Conservation (phyloP, 208 protist genomes). For the Herpetomonas tarakana region DNA sequence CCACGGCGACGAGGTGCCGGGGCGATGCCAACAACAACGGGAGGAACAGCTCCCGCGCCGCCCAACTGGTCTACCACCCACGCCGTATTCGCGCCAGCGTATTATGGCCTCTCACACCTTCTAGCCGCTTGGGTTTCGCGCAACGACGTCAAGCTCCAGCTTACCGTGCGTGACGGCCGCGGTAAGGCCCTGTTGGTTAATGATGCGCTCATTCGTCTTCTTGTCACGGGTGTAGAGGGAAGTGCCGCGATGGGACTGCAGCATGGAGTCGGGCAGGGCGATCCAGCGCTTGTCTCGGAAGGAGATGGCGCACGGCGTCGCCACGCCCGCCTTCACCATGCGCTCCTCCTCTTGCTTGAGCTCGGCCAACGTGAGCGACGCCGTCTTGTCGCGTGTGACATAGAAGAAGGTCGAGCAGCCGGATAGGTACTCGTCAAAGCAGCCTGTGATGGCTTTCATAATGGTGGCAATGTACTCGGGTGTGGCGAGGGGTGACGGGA, state of each 20-base stretch:
- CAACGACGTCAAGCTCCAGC: slow-evolving; percentile 58
- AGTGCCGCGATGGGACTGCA: slow-evolving; percentile 14
- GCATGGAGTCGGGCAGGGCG: slow-evolving; percentile 33
- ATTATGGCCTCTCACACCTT: no score
- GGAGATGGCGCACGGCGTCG: slow-evolving; percentile 11
- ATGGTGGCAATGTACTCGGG: slow-evolving; percentile 12
- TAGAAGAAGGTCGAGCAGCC: slow-evolving; percentile 41
- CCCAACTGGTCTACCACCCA: not conserved
- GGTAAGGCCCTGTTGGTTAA: slow-evolving; percentile 28
- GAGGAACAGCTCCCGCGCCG: no score
- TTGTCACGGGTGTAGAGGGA: slow-evolving; percentile 37
- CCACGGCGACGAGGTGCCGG: no score
- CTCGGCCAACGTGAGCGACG: slow-evolving; percentile 16
- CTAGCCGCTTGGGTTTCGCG: no score
- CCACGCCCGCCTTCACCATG: not conserved
- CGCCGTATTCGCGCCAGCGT: no score
- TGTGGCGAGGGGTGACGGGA: not conserved
- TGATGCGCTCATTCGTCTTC: slow-evolving; percentile 19
- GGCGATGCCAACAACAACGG: no score
- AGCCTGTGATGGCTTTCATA: not conserved
- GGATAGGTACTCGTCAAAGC: slow-evolving; percentile 20
- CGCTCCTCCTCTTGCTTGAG: slow-evolving; percentile 6
- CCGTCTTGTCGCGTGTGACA: slow-evolving; percentile 23
- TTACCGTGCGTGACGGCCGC: slow-evolving; percentile 28
- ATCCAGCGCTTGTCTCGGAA: slow-evolving; percentile 61